Percentiles rank a stretch among this genome's conserved stretches.
phyloP scores from a whole-genome alignment of 768 basidiomycete species.

The Coprinopsis marcescibilis region DNA sequence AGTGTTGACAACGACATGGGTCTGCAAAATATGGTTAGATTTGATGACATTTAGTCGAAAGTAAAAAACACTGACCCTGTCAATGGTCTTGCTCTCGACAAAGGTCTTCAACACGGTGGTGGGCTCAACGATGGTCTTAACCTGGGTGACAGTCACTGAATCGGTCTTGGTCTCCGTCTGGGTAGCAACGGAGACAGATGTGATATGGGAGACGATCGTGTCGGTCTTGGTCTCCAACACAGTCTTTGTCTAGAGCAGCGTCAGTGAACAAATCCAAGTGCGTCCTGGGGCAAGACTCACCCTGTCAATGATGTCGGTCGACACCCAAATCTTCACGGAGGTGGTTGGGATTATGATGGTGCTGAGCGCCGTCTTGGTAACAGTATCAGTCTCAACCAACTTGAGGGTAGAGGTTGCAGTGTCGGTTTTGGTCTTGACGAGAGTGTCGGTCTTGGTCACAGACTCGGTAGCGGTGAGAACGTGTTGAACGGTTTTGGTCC shows the following conservation, averaged over 20 bases:
- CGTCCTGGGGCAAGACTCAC: slow-evolving; percentile 27
- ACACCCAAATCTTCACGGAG: slow-evolving; percentile 45
- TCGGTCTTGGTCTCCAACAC: slow-evolving; percentile 43
- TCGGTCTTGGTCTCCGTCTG: slow-evolving; percentile 51
- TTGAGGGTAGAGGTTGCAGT: slow-evolving; percentile 43
- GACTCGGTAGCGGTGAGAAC: slow-evolving; percentile 64
- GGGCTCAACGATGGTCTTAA: slow-evolving; percentile 48
- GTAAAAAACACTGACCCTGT: slow-evolving; percentile 38
- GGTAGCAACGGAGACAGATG: slow-evolving; percentile 50
- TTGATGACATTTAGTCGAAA: slow-evolving; percentile 2
- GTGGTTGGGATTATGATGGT: slow-evolving; percentile 56
- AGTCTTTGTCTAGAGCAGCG: slow-evolving; percentile 45
- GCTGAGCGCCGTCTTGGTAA: slow-evolving; percentile 47
- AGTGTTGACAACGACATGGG: slow-evolving; percentile 53
- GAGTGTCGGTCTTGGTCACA: slow-evolving; percentile 47
- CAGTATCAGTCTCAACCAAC: slow-evolving; percentile 43
- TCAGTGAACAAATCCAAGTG: slow-evolving; percentile 5
- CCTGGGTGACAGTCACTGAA: slow-evolving; percentile 45
- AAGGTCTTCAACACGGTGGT: slow-evolving; percentile 53
- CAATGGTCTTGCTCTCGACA: slow-evolving; percentile 50
- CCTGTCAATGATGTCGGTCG: slow-evolving; percentile 54
- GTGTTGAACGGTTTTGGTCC: slow-evolving; percentile 48
- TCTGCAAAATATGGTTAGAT: slow-evolving; percentile 30
- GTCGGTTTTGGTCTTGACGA: slow-evolving; percentile 40
- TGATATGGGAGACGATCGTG: slow-evolving; percentile 48